Evolutionary conservation across 2,329 filamentous ascomycete species (phyloP).

Genomic region (Monilinia laxa): DNA sequence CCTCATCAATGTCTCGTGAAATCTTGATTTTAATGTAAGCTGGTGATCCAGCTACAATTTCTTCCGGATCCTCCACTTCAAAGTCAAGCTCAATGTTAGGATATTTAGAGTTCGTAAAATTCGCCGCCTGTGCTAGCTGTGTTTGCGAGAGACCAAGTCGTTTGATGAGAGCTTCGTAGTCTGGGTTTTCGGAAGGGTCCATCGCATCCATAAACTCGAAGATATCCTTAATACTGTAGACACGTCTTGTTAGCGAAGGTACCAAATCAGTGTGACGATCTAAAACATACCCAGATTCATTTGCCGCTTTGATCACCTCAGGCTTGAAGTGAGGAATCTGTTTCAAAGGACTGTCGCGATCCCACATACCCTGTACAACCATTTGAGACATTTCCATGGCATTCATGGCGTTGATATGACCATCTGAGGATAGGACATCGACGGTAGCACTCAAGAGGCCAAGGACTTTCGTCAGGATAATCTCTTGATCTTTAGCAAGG

Average conservation of each 20-base stretch:
- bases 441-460: constrained; percentile 88
- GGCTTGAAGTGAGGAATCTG: constrained; percentile 94
- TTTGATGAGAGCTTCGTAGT: constrained; percentile 76
- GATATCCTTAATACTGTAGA: constrained; percentile 76
- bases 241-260: constrained; percentile 39
- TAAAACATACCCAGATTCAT: constrained; percentile 68
- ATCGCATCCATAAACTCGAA: constrained; percentile 99
- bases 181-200: constrained; percentile 88
- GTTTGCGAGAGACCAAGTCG: constrained; percentile 74
- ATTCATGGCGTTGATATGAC: constrained; percentile 93
- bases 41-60: constrained; percentile 76
- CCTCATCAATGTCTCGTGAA: constrained; percentile 74
- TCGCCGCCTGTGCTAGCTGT: constrained; percentile 84
- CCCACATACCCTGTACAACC: constrained; percentile 99
- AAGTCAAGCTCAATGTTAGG: constrained; percentile 93
- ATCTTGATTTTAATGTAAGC: constrained; percentile 82
- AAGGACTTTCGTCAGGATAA: constrained; percentile 79
- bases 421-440: constrained; percentile 92
- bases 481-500: constrained; percentile 91
- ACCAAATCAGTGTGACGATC: not conserved
- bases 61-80: constrained; percentile 76
- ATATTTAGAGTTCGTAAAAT: constrained; percentile 95
- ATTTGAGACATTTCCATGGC: constrained; percentile 99
- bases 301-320: constrained; percentile 78
- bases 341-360: constrained; percentile 92